Conservation (phyloP, 2,329 filamentous ascomycete genomes). For the Penicillium rolfsii region DNA sequence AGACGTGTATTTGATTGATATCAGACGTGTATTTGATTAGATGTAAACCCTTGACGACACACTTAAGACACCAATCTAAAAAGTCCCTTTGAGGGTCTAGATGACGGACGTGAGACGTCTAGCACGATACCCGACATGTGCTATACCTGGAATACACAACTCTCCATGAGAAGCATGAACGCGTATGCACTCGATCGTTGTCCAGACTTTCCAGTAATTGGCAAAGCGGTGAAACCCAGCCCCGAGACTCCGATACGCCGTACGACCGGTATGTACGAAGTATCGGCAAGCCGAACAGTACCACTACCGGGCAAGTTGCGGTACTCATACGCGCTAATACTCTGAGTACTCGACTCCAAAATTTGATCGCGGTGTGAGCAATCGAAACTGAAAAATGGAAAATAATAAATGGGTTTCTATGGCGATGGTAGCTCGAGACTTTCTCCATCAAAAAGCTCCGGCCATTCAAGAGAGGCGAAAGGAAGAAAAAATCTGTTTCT, state of each 20-base stretch:
- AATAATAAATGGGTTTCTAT: background rate
- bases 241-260: background rate
- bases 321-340: background rate
- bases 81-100: no score
- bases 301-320: conserved; percentile 4
- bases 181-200: no score
- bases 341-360: background rate
- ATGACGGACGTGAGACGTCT: no score
- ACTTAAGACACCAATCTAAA: no score
- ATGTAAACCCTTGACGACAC: no score
- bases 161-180: no score
- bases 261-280: background rate
- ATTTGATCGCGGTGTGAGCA: conserved; percentile 10
- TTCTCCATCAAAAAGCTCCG: background rate
- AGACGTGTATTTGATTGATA: no score
- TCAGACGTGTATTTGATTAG: no score
- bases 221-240: background rate
- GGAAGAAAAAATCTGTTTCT: conserved; percentile 7
- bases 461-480: conserved; percentile 5
- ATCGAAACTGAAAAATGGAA: conserved; percentile 1
- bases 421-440: background rate
- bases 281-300: background rate
- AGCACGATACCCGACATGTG: no score
- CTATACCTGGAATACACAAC: no score
- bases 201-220: background rate